Base-by-base conservation (phyloP, 2,329 filamentous ascomycete genomes). In the Fusarium dlaminii region DNA sequence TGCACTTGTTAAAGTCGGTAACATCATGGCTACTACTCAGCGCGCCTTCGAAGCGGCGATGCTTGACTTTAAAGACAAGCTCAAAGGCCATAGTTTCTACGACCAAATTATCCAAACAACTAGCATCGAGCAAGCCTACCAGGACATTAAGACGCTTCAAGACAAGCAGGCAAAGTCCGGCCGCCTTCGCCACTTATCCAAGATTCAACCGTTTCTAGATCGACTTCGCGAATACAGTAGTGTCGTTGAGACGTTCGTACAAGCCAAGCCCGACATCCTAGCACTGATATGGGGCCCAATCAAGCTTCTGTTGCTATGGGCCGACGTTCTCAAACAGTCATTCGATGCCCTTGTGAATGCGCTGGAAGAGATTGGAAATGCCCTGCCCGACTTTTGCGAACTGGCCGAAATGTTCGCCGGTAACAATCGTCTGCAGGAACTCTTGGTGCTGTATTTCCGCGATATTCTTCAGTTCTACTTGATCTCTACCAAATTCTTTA, bases 401-500 rank as follows among this genome's bases (percentile, higher is more conserved):
- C n/a, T 46, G 20, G 30, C 39, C 1, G 42, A 15, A 11, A 46
- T 63, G 0, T 63, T 63, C 18, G 3, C 20, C 1, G n/a, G 27
- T 1, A 63, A 63, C n/a, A 45, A 32, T 8, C 51, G n/a, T 3
- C 17, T 63, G 1, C 39, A 63, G 7, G 40, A 20, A 17, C 7
- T 57, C 1, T 11, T 70, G 22, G 48, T 52, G 4, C 22, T 70
- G 20, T 72, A 64, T 24, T 72, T 60, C 39, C 40, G 17, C n/a
- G 69, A 72, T 9, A 66, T 72, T 13, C 66, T 72, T 3, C 22
- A 72, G 8, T 57, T 72, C 13, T 72, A 72, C 8, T 9, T 36
- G 7, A 49, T 70, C 8, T 5, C 54, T 12, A 37, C 51, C 3
- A 48, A 62, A 0, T 61, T 72, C 27, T 72, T 72, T 15, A 32